A percentile compares a stretch with the other conserved stretches of the same genome.
phyloP scores from a whole-genome alignment of 1,139 yeast genomes.

The Saccharomyces hybrid region DNA sequence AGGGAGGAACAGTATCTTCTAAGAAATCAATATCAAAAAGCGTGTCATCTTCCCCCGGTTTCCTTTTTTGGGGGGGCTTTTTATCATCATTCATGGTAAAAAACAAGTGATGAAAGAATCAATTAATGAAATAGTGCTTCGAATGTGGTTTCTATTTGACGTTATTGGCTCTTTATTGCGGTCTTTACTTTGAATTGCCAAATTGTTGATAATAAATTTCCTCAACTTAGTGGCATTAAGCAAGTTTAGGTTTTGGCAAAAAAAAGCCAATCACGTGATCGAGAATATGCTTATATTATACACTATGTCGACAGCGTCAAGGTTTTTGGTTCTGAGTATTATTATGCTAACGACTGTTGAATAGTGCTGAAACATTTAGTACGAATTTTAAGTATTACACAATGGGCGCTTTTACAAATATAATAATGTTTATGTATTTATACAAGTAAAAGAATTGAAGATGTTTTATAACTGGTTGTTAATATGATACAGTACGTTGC shows the following conservation, averaged over 20 bases:
- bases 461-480: neutral
- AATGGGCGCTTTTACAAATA: neutral
- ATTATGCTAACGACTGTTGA: too few species aligned
- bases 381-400: neutral
- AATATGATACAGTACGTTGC: neutral
- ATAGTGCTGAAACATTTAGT: too few species aligned
- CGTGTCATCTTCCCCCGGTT: slow-evolving; percentile 9
- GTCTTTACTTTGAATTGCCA: neutral
- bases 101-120: neutral
- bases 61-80: slow-evolving; percentile 3
- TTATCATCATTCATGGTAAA: neutral
- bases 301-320: neutral
- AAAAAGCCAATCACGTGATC: neutral
- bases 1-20: slow-evolving; percentile 1
- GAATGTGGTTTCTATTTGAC: neutral
- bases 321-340: neutral
- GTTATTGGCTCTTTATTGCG: neutral
- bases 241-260: neutral
- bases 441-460: neutral
- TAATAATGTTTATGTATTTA: neutral
- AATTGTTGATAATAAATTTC: neutral
- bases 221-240: neutral
- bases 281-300: neutral
- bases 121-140: neutral
- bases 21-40: slow-evolving; percentile 17